These are phyloP conservation scores for Pseudogymnoascus pannorum DNA, from an alignment of 2,329 filamentous ascomycete species.

Conservation along the genomic window DNA sequence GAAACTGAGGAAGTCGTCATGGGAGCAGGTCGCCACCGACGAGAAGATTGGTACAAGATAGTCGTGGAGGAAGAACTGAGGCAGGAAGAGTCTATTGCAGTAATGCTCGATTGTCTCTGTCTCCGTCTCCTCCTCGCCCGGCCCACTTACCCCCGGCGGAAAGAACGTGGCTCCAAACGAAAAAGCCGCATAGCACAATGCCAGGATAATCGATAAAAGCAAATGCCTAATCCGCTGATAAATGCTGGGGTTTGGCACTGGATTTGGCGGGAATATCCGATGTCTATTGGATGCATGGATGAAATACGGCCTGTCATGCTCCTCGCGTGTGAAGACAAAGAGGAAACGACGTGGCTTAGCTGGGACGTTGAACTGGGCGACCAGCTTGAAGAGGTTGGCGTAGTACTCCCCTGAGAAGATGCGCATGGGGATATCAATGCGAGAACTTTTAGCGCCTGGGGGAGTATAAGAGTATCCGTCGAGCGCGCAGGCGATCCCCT, in stretches of 20 bases:
- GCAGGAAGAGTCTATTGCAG: background rate
- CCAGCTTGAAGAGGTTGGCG: background rate
- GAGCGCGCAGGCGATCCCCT: background rate
- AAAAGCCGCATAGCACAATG: background rate
- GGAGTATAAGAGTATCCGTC: background rate
- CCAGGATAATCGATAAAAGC: background rate
- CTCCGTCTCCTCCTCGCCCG: background rate
- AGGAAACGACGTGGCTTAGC: background rate
- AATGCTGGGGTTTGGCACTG: background rate
- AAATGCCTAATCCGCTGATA: background rate
- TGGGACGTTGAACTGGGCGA: background rate
- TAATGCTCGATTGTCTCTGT: background rate
- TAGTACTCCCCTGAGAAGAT: background rate
- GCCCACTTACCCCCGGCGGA: background rate
- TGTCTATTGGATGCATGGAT: background rate
- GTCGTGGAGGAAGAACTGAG: background rate
- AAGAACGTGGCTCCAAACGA: background rate
- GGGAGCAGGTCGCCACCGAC: background rate
- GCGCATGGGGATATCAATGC: background rate
- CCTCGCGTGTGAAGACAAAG: constrained; percentile 9
- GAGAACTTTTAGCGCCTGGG: background rate
- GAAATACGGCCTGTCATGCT: background rate
- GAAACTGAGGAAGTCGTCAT: background rate
- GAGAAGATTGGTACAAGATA: background rate
- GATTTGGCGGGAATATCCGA: background rate